These are phyloP conservation scores for Candida parachauliodes DNA, from an alignment of 805 yeast species.

Conservation along the genomic window DNA sequence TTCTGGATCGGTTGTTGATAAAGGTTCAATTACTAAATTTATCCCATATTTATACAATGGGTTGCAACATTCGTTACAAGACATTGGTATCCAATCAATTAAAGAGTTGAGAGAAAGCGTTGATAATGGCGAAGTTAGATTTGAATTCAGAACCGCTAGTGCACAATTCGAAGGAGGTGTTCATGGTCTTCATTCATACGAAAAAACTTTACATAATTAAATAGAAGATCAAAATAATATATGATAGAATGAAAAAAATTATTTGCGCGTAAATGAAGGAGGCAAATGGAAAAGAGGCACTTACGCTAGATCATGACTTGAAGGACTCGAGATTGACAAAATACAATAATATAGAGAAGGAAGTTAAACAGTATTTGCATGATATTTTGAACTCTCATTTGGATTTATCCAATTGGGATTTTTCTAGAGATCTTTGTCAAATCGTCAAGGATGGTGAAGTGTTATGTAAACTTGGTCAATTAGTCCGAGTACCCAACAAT, in stretches of 20 bases:
- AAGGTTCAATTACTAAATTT: conserved; percentile 91
- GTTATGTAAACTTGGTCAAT: conserved; percentile 32
- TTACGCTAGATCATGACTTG: conserved; percentile 66
- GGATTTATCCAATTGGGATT: conserved; percentile 9
- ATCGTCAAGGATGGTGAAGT: conserved; percentile 57
- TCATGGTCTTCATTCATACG: conserved; percentile 92
- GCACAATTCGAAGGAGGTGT: conserved; percentile 99
- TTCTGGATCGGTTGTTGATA: conserved; percentile 92
- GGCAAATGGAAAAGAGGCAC: too few relatives aligned
- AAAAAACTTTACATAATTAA: conserved; percentile 92
- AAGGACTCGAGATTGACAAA: conserved; percentile 47
- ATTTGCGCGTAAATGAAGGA: too few relatives aligned
- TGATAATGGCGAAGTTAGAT: conserved; percentile 70
- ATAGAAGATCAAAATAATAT: background rate
- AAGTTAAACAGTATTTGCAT: conserved; percentile 56
- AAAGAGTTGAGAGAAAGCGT: conserved; percentile 61
- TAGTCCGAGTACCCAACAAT: conserved; percentile 22
- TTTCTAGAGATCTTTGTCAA: conserved; percentile 37
- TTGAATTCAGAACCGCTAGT: conserved; percentile 96
- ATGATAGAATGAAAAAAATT: too few relatives aligned
- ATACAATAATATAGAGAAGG: conserved; percentile 38
- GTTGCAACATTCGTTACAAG: conserved; percentile 98
- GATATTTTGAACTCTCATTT: conserved; percentile 20
- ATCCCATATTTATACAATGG: conserved; percentile 93
- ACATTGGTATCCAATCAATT: conserved; percentile 80